These are phyloP conservation scores for Geranium incanum DNA, from an alignment of 441 rosid species.

Conservation along the genomic window DNA sequence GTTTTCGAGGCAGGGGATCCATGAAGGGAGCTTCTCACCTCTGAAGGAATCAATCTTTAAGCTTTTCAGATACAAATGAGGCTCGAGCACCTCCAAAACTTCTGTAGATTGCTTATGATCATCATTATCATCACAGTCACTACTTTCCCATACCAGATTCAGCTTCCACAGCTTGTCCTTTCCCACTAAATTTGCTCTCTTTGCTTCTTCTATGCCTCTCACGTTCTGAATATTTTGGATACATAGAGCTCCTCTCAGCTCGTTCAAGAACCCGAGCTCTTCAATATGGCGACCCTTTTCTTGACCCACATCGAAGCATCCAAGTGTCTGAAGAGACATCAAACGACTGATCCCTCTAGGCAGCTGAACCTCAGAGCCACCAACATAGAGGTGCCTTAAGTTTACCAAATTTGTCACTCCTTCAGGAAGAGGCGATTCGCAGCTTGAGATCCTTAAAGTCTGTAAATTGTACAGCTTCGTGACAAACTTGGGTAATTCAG, in stretches of 20 bases:
- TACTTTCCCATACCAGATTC: not conserved
- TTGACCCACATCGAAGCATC: not conserved
- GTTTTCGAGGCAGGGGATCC: not conserved
- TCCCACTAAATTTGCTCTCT: not conserved
- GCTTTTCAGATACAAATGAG: constrained; percentile 11
- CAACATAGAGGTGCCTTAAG: not conserved
- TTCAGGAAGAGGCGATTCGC: not conserved
- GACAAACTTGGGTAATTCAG: not conserved
- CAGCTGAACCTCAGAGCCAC: not conserved
- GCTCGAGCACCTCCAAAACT: constrained; percentile 11
- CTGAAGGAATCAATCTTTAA: not conserved
- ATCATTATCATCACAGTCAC: not conserved
- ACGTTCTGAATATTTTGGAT: not conserved
- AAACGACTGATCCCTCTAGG: not conserved
- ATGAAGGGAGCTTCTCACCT: not conserved
- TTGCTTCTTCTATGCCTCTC: not conserved
- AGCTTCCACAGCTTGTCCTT: constrained; percentile 1
- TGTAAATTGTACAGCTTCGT: not conserved
- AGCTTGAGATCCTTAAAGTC: not conserved
- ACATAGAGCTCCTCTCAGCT: not conserved
- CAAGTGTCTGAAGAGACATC: not conserved
- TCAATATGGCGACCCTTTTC: not conserved
- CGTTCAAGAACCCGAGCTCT: not conserved
- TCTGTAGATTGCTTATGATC: not conserved
- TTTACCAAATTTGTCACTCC: not conserved